A percentile compares a stretch with the other conserved stretches of the same genome.
phyloP scores from a whole-genome alignment of 176 grass and related monocot genomes.

The Oryza meridionalis region DNA sequence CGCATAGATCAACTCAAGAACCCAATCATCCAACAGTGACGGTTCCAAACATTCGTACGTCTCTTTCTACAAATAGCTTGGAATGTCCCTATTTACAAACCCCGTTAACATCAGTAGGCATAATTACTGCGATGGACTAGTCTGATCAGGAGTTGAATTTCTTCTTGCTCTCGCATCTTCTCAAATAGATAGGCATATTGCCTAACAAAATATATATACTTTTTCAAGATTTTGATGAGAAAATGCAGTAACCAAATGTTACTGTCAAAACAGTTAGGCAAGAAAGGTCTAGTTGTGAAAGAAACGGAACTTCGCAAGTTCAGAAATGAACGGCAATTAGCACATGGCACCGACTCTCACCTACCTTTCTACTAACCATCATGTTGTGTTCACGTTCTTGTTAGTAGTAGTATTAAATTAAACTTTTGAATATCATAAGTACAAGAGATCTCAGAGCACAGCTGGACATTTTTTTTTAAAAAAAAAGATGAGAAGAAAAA shows the following conservation, averaged over 20 bases:
- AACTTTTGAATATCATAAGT: background rate
- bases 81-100: background rate
- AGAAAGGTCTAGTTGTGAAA: background rate
- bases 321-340: constrained; percentile 10
- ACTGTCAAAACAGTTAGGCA: background rate
- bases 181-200: background rate
- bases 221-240: background rate
- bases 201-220: background rate
- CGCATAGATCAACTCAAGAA: background rate
- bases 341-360: constrained; percentile 38
- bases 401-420: background rate
- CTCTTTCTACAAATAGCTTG: background rate
- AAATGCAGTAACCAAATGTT: background rate
- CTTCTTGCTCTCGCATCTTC: background rate
- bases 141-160: background rate
- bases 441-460: background rate
- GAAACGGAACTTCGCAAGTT: background rate
- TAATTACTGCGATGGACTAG: background rate
- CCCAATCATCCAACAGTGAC: background rate
- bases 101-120: background rate
- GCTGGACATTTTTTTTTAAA: background rate
- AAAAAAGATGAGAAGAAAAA: background rate
- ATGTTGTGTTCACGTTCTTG: background rate
- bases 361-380: background rate
- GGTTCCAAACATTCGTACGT: background rate